Evolutionary conservation across 2,329 filamentous ascomycete species (phyloP).

Genomic region (Claviceps sp.): DNA sequence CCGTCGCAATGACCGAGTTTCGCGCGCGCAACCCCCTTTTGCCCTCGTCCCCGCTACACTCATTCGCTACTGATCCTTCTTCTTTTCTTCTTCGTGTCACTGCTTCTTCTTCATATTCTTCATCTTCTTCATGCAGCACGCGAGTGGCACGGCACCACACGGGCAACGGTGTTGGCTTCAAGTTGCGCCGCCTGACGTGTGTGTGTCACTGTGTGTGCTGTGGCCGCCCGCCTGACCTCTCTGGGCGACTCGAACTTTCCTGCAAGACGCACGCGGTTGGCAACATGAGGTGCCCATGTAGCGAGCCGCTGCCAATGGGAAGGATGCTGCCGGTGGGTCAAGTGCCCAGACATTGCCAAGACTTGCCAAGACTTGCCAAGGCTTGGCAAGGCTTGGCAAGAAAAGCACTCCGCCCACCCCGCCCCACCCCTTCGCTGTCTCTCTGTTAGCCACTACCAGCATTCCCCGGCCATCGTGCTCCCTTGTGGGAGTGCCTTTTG

Average conservation of each 20-base stretch:
- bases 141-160: background rate
- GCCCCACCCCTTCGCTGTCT: constrained; percentile 7
- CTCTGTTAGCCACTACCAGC: background rate
- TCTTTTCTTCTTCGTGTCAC: background rate
- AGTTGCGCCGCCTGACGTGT: background rate
- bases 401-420: constrained; percentile 14
- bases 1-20: background rate
- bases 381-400: constrained; percentile 23
- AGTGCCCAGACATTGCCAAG: constrained; percentile 26
- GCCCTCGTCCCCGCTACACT: background rate
- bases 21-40: no score
- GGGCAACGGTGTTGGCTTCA: background rate
- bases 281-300: background rate
- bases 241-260: background rate
- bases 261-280: constrained; percentile 1
- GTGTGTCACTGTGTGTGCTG: background rate
- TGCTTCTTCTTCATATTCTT: background rate
- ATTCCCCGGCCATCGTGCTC: background rate
- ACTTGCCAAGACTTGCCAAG: constrained; percentile 25
- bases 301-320: constrained; percentile 14
- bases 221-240: background rate
- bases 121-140: background rate
- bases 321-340: constrained; percentile 16
- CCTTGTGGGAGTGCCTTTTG: constrained; percentile 1
- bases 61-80: background rate